A percentile compares a stretch with the other conserved stretches of the same genome.
phyloP scores from a whole-genome alignment of 2,329 filamentous ascomycete genomes.

The Diaporthe aspalathi region DNA sequence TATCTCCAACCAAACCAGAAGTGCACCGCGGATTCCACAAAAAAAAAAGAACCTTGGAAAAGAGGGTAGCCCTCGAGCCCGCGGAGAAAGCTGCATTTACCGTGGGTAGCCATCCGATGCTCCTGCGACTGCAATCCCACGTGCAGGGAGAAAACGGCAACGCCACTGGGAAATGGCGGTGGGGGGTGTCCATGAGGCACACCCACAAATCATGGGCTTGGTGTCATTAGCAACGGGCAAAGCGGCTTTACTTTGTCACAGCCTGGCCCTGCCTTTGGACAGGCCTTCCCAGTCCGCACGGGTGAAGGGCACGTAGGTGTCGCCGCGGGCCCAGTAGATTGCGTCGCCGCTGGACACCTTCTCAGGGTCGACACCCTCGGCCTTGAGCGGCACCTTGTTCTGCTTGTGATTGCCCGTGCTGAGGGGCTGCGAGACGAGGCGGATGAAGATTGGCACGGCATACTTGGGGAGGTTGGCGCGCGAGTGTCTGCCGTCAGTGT shows the following conservation, averaged over 20 bases:
- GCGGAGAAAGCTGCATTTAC: too few relatives aligned
- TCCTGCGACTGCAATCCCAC: background rate
- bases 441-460: conserved; percentile 79
- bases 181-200: background rate
- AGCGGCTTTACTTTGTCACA: conserved; percentile 38
- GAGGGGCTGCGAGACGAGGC: conserved; percentile 67
- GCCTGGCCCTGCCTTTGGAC: conserved; percentile 44
- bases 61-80: too few relatives aligned
- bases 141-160: background rate
- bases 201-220: background rate
- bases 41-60: too few relatives aligned
- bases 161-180: background rate
- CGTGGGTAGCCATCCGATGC: background rate
- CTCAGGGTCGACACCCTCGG: conserved; percentile 72
- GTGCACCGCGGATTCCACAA: background rate
- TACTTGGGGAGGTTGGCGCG: conserved; percentile 74
- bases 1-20: background rate
- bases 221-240: too few relatives aligned
- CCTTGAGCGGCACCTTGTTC: conserved; percentile 77
- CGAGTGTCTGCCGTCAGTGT: conserved; percentile 55
- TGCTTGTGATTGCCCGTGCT: conserved; percentile 84
- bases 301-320: conserved; percentile 69
- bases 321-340: conserved; percentile 67
- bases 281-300: conserved; percentile 66
- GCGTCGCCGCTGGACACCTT: conserved; percentile 56